Evolutionary conservation across 169 alveolate species (phyloP).

Genomic region (Eimeria necatrix): DNA sequence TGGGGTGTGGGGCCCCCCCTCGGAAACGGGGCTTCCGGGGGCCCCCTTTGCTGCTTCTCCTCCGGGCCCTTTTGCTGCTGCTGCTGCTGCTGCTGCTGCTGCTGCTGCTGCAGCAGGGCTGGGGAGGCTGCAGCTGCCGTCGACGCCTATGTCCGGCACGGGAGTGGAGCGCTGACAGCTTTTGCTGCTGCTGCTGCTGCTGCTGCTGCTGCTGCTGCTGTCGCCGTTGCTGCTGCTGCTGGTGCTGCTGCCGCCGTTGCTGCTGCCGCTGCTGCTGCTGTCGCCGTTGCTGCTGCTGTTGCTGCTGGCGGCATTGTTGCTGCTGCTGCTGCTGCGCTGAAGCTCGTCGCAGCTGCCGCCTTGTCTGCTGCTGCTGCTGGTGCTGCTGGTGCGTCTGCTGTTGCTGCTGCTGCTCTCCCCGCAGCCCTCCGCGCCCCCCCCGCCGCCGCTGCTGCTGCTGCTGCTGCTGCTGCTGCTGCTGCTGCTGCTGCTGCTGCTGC

Average conservation of each 20-base stretch:
- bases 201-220: not conserved
- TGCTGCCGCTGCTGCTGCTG: not conserved
- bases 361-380: not conserved
- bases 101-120: too few species aligned
- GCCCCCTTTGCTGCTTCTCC: not conserved
- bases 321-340: too few species aligned
- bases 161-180: not conserved
- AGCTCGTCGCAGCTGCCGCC: too few species aligned
- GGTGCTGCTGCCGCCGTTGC: not conserved
- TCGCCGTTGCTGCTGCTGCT: not conserved
- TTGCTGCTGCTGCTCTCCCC: not conserved
- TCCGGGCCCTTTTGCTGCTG: not conserved
- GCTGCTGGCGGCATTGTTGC: too few species aligned
- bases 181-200: not conserved
- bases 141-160: too few species aligned
- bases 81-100: slow-evolving; percentile 25
- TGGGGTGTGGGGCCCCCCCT: too few species aligned
- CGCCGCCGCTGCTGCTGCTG: not conserved
- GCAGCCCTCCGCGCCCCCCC: not conserved
- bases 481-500: slow-evolving; percentile 35
- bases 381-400: not conserved
- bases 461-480: slow-evolving; percentile 34
- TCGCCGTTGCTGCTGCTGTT: too few species aligned
- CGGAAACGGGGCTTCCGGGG: not conserved
- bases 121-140: too few species aligned